Percentiles rank a stretch among this genome's conserved stretches.
These are phyloP conservation scores for Basipetospora chlamydospora DNA, from an alignment of 2,329 filamentous ascomycete species.

Conservation along the genomic window DNA sequence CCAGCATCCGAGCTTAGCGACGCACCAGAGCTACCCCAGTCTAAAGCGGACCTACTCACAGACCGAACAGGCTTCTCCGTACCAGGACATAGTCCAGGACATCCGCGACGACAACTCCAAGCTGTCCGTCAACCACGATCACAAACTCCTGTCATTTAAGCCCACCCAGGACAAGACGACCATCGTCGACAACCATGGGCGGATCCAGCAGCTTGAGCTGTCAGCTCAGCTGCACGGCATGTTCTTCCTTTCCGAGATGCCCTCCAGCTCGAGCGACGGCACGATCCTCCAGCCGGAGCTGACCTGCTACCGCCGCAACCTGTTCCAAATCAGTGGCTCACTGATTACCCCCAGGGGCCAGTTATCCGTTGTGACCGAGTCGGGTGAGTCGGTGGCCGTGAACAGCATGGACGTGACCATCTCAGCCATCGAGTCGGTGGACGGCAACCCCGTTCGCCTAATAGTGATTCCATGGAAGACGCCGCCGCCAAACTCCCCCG, in stretches of 20 bases:
- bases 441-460: conserved; percentile 80
- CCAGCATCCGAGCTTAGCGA: conserved; percentile 29
- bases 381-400: conserved; percentile 72
- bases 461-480: conserved; percentile 99
- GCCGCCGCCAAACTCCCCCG: conserved; percentile 63
- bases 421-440: conserved; percentile 86
- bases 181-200: conserved; percentile 43
- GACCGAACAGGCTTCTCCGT: conserved; percentile 36
- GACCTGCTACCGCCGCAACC: conserved; percentile 88
- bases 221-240: conserved; percentile 71
- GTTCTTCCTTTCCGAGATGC: conserved; percentile 77
- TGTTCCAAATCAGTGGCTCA: conserved; percentile 90
- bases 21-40: conserved; percentile 38
- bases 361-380: conserved; percentile 68
- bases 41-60: conserved; percentile 45
- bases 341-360: conserved; percentile 67
- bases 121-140: conserved; percentile 42
- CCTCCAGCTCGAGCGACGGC: conserved; percentile 45
- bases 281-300: conserved; percentile 58
- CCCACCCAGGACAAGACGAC: conserved; percentile 44
- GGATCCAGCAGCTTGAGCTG: conserved; percentile 45
- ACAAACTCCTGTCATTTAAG: conserved; percentile 45
- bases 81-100: conserved; percentile 47
- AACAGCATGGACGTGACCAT: conserved; percentile 73
- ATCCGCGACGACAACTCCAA: conserved; percentile 43